Evolutionary conservation across 306 rosid species (phyloP).

Genomic region (Vigna hirtella): DNA sequence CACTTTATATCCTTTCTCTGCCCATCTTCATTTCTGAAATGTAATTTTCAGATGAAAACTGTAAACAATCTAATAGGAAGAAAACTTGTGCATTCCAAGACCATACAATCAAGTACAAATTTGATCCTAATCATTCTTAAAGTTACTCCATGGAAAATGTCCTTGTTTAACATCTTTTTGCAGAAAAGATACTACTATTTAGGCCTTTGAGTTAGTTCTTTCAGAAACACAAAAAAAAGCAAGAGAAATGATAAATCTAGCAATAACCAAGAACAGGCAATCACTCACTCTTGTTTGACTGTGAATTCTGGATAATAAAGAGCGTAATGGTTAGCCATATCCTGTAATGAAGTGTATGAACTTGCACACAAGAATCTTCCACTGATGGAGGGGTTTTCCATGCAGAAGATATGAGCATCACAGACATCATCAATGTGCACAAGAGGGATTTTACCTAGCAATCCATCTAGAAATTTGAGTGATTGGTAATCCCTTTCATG

Average conservation of each 20-base stretch:
- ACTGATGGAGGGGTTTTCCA: slow-evolving; percentile 52
- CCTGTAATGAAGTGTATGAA: slow-evolving; percentile 50
- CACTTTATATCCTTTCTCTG: slow-evolving; percentile 47
- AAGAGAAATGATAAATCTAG: neutral
- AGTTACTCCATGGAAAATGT: neutral
- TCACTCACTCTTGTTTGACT: slow-evolving; percentile 56
- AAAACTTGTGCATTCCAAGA: neutral
- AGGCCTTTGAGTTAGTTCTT: neutral
- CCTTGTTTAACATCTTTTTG: neutral
- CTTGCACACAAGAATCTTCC: slow-evolving; percentile 59
- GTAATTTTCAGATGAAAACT: slow-evolving; percentile 7
- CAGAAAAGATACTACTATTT: neutral
- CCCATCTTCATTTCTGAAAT: slow-evolving; percentile 53
- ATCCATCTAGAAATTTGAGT: slow-evolving; percentile 20
- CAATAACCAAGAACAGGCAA: neutral
- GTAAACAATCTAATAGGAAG: neutral
- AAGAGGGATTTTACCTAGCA: slow-evolving; percentile 48
- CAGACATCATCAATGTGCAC: slow-evolving; percentile 63
- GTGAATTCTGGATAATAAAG: slow-evolving; percentile 51
- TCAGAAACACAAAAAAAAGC: neutral
- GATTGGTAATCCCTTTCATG: neutral
- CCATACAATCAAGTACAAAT: too few relatives aligned
- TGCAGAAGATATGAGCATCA: slow-evolving; percentile 61
- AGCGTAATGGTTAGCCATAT: slow-evolving; percentile 52
- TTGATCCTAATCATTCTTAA: too few relatives aligned